phyloP scores from a whole-genome alignment of 208 protist genomes.

The Acanthamoeba rhysodes region DNA sequence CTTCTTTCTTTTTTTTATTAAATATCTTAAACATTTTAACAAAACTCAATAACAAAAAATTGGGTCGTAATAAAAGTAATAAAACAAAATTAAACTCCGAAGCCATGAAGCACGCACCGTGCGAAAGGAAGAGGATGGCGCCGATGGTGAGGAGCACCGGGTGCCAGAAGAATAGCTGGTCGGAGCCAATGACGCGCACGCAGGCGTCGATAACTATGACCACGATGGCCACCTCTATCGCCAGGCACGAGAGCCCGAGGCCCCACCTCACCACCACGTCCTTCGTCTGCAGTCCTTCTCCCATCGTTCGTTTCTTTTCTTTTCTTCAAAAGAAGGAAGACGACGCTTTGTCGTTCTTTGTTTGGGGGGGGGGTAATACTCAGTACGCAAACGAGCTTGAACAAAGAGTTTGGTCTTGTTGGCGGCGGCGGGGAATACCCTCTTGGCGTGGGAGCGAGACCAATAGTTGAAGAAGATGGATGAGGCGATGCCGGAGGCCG shows the following conservation, averaged over 20 bases:
- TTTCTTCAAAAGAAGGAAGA: background rate
- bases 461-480: too few species aligned
- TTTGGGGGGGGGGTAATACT: background rate
- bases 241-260: background rate
- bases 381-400: too few species aligned
- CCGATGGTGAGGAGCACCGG: constrained; percentile 43
- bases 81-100: background rate
- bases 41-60: too few species aligned
- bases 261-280: background rate
- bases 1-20: too few species aligned
- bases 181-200: background rate
- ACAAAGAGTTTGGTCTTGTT: too few species aligned
- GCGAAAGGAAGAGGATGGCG: constrained; percentile 47
- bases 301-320: background rate
- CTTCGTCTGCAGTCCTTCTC: background rate
- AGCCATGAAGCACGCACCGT: background rate
- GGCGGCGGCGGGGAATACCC: too few species aligned
- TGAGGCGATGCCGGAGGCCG: too few species aligned
- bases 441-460: too few species aligned
- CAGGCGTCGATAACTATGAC: background rate
- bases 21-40: too few species aligned
- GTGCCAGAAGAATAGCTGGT: constrained; percentile 17
- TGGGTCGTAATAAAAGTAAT: too few species aligned
- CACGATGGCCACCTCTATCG: constrained; percentile 10
- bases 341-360: background rate